Percentiles rank a stretch among this genome's conserved stretches.
Evolutionary conservation across 1,284 basidiomycete species (phyloP).

Genomic region (Athelia sp.): DNA sequence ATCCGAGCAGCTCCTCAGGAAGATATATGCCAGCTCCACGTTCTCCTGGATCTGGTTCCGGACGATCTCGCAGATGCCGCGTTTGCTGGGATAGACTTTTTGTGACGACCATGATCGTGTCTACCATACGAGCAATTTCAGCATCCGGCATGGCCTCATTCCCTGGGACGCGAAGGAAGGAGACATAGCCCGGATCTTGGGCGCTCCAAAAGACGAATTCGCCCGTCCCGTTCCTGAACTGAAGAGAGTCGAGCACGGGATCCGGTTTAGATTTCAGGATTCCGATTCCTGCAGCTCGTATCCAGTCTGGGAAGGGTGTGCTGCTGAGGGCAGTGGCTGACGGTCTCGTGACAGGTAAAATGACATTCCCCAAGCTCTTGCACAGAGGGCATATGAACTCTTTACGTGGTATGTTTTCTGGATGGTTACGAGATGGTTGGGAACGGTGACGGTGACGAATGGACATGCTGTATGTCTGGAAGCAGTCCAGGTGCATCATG

Average conservation of each 20-base stretch:
- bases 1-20: slow-evolving; percentile 87
- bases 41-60: slow-evolving; percentile 67
- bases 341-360: slow-evolving; percentile 74
- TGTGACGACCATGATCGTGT: slow-evolving; percentile 67
- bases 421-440: slow-evolving; percentile 92
- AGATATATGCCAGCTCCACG: slow-evolving; percentile 79
- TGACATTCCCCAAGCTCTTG: slow-evolving; percentile 93
- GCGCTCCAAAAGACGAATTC: slow-evolving; percentile 84
- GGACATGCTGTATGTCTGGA: slow-evolving; percentile 85
- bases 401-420: slow-evolving; percentile 87
- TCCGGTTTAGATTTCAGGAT: slow-evolving; percentile 78
- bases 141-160: slow-evolving; percentile 40
- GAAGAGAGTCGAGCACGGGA: slow-evolving; percentile 59
- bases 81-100: slow-evolving; percentile 72
- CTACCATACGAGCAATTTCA: slow-evolving; percentile 71
- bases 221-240: slow-evolving; percentile 72
- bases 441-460: slow-evolving; percentile 86
- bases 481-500: slow-evolving; percentile 96
- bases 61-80: slow-evolving; percentile 66
- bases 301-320: slow-evolving; percentile 74
- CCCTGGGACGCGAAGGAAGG: slow-evolving; percentile 42
- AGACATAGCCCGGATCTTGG: slow-evolving; percentile 65
- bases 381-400: slow-evolving; percentile 99
- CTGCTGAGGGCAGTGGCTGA: slow-evolving; percentile 43
- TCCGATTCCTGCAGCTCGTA: slow-evolving; percentile 72